A percentile compares a stretch with the other conserved stretches of the same genome.
These are phyloP conservation scores for Auricularia sp. DNA, from an alignment of 768 basidiomycete genomes.

Conservation along the genomic window DNA sequence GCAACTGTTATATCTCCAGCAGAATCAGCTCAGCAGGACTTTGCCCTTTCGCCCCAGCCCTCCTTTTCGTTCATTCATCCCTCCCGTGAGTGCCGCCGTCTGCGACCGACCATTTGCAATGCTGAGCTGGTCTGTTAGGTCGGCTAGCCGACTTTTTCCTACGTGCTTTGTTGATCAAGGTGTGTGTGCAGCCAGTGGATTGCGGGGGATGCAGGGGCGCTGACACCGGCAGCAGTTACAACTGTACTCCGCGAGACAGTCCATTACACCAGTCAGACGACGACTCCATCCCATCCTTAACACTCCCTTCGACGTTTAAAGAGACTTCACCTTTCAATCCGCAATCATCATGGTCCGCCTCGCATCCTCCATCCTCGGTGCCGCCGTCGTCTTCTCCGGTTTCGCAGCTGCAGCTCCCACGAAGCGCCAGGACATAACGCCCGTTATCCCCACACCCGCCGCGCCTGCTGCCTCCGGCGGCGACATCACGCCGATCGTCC, in stretches of 20 bases:
- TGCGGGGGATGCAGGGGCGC: neutral
- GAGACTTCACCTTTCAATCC: neutral
- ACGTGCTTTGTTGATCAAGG: constrained; percentile 2
- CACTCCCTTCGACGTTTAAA: neutral
- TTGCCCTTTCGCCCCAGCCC: neutral
- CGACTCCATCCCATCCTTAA: neutral
- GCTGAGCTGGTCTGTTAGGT: neutral
- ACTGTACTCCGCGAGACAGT: neutral
- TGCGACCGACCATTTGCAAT: neutral
- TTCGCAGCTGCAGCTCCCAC: neutral
- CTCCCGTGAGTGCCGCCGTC: neutral
- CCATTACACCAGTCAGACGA: neutral
- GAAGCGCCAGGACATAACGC: constrained; percentile 2
- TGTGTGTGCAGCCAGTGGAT: neutral
- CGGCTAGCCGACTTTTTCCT: constrained; percentile 3
- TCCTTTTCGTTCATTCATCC: constrained; percentile 1
- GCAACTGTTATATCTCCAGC: neutral
- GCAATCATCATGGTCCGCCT: neutral
- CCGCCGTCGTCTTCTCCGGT: neutral
- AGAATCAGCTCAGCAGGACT: neutral
- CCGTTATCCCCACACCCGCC: constrained; percentile 20
- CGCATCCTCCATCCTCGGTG: neutral
- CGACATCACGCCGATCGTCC: constrained; percentile 10
- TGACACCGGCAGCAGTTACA: neutral
- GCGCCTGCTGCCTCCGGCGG: constrained; percentile 22